Conservation (phyloP, 78 protist species). For the Andalucia godoyi region DNA sequence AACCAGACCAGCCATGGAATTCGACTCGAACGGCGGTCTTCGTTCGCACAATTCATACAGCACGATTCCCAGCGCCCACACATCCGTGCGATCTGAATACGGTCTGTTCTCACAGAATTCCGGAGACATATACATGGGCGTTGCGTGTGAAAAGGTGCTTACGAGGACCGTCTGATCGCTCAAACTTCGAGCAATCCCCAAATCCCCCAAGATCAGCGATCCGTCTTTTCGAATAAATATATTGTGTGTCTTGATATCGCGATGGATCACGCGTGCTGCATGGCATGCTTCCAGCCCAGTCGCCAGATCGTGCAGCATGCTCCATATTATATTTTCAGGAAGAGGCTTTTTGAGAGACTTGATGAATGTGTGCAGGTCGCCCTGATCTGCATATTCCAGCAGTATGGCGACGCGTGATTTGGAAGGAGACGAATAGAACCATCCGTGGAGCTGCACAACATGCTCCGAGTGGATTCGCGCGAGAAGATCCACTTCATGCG, state of each 20-base stretch:
- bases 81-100: neutral
- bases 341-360: neutral
- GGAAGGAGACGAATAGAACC: no score
- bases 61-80: neutral
- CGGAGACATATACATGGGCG: neutral
- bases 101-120: neutral
- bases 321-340: neutral
- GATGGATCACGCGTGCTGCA: neutral
- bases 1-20: neutral
- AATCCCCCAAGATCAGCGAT: neutral
- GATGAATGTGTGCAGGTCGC: slow-evolving; percentile 12
- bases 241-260: neutral
- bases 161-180: neutral
- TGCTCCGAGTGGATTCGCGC: no score
- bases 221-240: neutral
- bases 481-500: no score
- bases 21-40: neutral
- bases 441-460: no score
- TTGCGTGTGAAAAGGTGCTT: neutral
- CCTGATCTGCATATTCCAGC: slow-evolving; percentile 21
- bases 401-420: no score
- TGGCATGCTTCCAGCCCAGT: no score
- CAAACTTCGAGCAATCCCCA: neutral
- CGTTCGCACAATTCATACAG: neutral
- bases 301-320: no score